Evolutionary conservation across 1,284 basidiomycete genomes (phyloP).

Genomic region (Cryptococcus wingfieldii): DNA sequence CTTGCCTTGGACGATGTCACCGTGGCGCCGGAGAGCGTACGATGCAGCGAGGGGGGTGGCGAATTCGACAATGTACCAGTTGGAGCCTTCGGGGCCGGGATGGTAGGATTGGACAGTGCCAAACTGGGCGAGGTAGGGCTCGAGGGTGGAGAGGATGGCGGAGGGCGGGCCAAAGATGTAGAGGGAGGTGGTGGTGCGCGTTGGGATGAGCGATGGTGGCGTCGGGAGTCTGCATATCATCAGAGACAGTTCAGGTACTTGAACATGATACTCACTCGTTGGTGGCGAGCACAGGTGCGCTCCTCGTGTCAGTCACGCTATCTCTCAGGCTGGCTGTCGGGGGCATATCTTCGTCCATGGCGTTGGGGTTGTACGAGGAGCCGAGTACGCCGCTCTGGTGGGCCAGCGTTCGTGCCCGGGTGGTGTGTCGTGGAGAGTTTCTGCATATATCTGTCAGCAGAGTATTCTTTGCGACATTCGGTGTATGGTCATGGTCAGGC

Average conservation of each 20-base stretch:
- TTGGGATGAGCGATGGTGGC: conserved; percentile 29
- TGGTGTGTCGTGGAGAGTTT: conserved; percentile 19
- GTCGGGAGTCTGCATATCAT: conserved; percentile 18
- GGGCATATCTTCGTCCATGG: conserved; percentile 32
- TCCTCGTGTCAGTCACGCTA: conserved; percentile 4
- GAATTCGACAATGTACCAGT: conserved; percentile 41
- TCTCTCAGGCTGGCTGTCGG: conserved; percentile 26
- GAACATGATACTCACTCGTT: conserved; percentile 11
- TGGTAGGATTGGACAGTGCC: conserved; percentile 31
- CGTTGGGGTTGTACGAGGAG: not conserved
- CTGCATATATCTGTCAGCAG: not conserved
- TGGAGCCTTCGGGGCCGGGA: conserved; percentile 38
- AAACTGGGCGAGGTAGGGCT: conserved; percentile 32
- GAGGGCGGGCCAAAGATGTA: conserved; percentile 43
- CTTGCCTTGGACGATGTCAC: conserved; percentile 37
- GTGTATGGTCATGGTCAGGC: too few species aligned
- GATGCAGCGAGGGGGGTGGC: conserved; percentile 26
- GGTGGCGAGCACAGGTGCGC: not conserved
- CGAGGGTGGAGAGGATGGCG: conserved; percentile 25
- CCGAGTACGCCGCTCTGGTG: conserved; percentile 5
- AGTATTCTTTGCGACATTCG: not conserved
- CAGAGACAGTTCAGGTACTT: not conserved
- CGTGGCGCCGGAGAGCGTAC: conserved; percentile 38
- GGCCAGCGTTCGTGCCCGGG: conserved; percentile 14
- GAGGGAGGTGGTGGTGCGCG: conserved; percentile 29